These are phyloP conservation scores for Aspergillus amoenus DNA, from an alignment of 2,329 filamentous ascomycete species.

Conservation along the genomic window DNA sequence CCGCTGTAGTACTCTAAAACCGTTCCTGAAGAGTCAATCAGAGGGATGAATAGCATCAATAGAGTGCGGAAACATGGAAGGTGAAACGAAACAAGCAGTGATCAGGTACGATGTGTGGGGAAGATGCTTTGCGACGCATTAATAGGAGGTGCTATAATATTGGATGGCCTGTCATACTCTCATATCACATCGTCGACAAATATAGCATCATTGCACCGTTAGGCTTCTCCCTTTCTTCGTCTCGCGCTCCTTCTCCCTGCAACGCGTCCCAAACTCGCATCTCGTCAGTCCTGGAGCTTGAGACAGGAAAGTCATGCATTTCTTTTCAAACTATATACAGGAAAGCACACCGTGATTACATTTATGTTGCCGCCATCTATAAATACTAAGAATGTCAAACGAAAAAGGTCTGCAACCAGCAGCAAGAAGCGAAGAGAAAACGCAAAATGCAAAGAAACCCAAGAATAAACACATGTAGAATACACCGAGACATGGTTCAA, in stretches of 20 bases:
- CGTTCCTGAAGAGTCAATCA: too few relatives aligned
- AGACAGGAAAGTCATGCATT: not conserved
- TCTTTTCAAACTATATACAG: constrained; percentile 7
- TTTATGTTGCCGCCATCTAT: constrained; percentile 15
- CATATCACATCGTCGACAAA: too few relatives aligned
- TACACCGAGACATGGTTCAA: constrained; percentile 18
- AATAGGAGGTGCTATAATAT: too few relatives aligned
- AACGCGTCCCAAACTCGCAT: too few relatives aligned
- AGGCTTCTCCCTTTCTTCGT: not conserved
- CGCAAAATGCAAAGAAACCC: not conserved
- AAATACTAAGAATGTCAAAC: constrained; percentile 14
- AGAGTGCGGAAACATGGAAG: too few relatives aligned
- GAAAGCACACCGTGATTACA: constrained; percentile 6
- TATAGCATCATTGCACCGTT: not conserved
- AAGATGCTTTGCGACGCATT: too few relatives aligned
- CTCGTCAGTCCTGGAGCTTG: not conserved
- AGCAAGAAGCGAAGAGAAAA: constrained; percentile 4
- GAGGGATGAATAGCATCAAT: too few relatives aligned
- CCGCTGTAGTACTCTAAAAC: too few relatives aligned
- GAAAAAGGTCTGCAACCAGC: constrained; percentile 15
- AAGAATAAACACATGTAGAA: constrained; percentile 20
- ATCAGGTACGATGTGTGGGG: too few relatives aligned
- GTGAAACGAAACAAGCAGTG: too few relatives aligned
- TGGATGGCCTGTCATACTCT: not conserved
- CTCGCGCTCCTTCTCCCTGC: not conserved